Base-by-base conservation (phyloP, 2,329 filamentous ascomycete species). In the Fusarium oligoseptatum region DNA sequence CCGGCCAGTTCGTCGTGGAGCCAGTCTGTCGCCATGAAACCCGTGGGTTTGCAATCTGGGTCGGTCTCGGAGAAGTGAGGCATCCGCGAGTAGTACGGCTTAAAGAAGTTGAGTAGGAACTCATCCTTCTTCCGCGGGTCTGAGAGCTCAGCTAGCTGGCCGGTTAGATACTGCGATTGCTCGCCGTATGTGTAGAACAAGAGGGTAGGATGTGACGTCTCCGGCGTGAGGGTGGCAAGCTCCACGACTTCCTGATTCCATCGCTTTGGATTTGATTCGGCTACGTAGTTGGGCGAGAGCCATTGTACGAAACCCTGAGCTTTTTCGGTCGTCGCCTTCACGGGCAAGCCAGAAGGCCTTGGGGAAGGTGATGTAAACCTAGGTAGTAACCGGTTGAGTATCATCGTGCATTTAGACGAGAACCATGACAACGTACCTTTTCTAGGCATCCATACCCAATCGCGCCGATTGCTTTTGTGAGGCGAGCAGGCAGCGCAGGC, bases 201-300 rank as follows among this genome's bases (percentile, higher is more conserved):
- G 5, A 98, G 87, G 0, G 94, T 97, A 9, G 95, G 93, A 69
- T 97, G 95, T 0, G 92, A 88, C 60, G 85, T 86, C 2, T 84
- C 78, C 0, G 79, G 76, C 0, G 89, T 87, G 3, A 97, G 86
- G 2, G 92, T 90, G 48, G 93, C 92, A 24, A 98, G 88, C 67
- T 96, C 95, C 67, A 97, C 87, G 63, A 91, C 89, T 83, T 96
- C 92, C 81, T 94, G 93, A 71, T 91, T 90, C 94, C 94, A 97
- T 69, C 86, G 83, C 7, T 87, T 77, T 2, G 91, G 89, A 75
- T 93, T 92, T 2, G 90, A 88, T 60, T 88, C 84, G 0, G 85
- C 72, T 0, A 92, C 88, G 80, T 97, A 97, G 2, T 80, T 82
- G 3, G 95, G 95, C 0, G 90, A 84, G 39, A 95, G 88, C 89